Evolutionary conservation across 2,329 filamentous ascomycete species (phyloP), one percentile per base, ranked within the genome.

Genomic region (Trichoderma koningiopsis): DNA sequence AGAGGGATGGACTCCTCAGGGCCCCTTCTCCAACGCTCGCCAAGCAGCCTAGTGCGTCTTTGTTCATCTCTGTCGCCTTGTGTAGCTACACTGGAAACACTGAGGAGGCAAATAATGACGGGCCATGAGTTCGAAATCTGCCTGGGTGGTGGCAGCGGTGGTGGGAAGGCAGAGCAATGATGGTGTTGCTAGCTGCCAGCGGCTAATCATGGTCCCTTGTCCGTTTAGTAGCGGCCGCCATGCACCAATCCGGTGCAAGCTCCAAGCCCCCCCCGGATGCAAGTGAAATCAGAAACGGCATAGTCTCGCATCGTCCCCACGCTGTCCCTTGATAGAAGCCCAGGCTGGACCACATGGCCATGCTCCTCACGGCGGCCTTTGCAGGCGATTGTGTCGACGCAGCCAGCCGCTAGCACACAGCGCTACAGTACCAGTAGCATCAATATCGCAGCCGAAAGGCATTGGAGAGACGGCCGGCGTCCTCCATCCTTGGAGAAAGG

Each of bases 331-430:
- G 56, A 68, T 35, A 68, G 57, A 56, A 61, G 35, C 53, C 49
- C 47, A 24, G 63, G 52, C 64, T 24, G 27, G 64, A 62, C 68
- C 65, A 68, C 65, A 70, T 70, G 68, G 68, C 43, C 63, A 22
- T 29, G 43, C 58, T 40, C 37, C 58, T 31, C 52, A 57, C 29
- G 27, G 63, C 31, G 29, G 47, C n/a, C 55, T 61, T 24, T 31
- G 43, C 27, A 68, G 60, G 43, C 57, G 56, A 60, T 40, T 61
- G 8, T 29, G 13, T 29, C 55, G 40, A 31, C 29, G 22, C 31
- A 40, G 43, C 35, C 49, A 65, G 52, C 52, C 22, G 40, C 40
- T 43, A 43, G 40, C 19, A 43, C 37, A 19, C 3, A n/a, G 19
- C 37, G 16, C 37, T 43, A 8, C 29, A 31, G 29, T 31, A 43